A percentile compares a stretch with the other conserved stretches of the same genome.
Conservation (phyloP, 2,329 filamentous ascomycete genomes). For the Fusarium robinianum region DNA sequence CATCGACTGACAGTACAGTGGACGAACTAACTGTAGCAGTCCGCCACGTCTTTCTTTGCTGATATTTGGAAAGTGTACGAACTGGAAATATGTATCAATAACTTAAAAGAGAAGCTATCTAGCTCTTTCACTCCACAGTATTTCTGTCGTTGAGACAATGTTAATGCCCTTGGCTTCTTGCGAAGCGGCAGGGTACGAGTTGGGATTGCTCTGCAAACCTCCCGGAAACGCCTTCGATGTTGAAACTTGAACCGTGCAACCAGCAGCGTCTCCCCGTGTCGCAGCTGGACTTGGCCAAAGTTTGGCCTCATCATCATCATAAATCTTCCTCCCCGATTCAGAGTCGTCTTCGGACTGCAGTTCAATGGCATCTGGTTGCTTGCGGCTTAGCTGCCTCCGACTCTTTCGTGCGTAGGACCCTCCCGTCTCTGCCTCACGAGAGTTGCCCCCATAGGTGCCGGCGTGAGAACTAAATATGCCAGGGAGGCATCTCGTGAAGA, state of each 20-base stretch:
- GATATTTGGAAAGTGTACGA: no score
- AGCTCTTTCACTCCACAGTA: no score
- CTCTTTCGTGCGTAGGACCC: conserved; percentile 16
- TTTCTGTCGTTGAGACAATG: no score
- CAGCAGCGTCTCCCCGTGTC: conserved; percentile 4
- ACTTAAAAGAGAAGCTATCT: no score
- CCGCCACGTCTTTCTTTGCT: no score
- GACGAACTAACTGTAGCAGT: no score
- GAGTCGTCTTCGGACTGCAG: conserved; percentile 30
- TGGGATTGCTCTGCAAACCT: no score
- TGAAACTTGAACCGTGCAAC: conserved; percentile 16
- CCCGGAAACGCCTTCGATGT: not conserved
- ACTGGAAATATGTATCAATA: no score
- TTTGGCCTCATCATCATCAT: conserved; percentile 26
- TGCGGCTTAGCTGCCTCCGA: conserved; percentile 24
- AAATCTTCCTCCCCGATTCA: conserved; percentile 18
- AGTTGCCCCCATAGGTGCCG: conserved; percentile 10
- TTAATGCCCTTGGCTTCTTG: no score
- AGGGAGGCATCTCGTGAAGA: conserved; percentile 27
- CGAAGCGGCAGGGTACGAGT: no score
- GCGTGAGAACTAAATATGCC: conserved; percentile 14
- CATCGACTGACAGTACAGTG: no score
- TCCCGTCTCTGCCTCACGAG: not conserved
- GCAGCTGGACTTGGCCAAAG: conserved; percentile 20
- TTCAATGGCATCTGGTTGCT: conserved; percentile 27